Evolutionary conservation across 1,139 yeast species (phyloP), one percentile per base, ranked within the genome.

Genomic region (Lodderomyces oxycetoniae): DNA sequence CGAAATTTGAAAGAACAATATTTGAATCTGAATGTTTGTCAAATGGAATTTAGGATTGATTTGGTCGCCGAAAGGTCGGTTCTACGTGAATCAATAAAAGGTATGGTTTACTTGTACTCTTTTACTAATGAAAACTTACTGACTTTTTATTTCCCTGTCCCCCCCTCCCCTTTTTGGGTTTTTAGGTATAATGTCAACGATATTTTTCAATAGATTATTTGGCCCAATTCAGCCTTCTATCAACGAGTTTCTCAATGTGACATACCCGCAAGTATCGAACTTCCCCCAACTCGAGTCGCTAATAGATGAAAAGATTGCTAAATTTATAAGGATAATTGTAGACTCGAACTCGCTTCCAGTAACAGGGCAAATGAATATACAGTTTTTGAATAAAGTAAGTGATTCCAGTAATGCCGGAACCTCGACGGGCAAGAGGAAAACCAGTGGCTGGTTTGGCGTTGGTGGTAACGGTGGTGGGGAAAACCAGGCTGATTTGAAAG

Each of bases 181-280:
- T 14, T 13, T 37, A 64, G 91, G 87, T 3, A 55, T 81, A 24
- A 53, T 82, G 39, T 78, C 84, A 66, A 63, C 85, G 2, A 74
- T 84, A 17, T 74, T 84, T 53, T 84, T 84, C 52, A 77, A 79
- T 39, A 59, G 94, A 30, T 61, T 82, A 21, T 79, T 84, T 52
- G 89, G 91, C 0, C 73, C 81, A 2, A 64, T 82, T 16, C 56
- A 61, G 1, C 89, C 93, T 2, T 53, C 63, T 15, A 68, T 71
- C 2, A 57, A 53, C 31, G 67, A 65, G 33, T 72, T 73, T 42
- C 52, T 68, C 19, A 66, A 59, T 17, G 55, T 69, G 9, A 60
- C 75, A 5, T 73, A 71, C 44, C 74, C 77, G 4, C 53, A 61
- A 49, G 72, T 68, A 2, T 51, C 52, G 1, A 60, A 61, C 28